These are phyloP conservation scores for Stephanodiscus minutulus DNA, from an alignment of 108 stramenopile species.

Conservation along the genomic window DNA sequence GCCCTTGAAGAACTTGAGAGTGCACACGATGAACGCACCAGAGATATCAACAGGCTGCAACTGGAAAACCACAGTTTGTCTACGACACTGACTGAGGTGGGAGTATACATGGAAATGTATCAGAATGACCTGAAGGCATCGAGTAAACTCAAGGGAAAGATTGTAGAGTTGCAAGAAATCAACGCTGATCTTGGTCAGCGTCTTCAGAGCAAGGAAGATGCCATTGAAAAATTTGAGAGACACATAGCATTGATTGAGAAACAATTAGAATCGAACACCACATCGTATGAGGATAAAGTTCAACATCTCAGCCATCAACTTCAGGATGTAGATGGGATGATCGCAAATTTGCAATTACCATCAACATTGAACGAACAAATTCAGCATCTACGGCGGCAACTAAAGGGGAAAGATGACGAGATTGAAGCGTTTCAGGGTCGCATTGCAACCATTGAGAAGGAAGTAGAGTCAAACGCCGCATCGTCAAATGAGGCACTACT, in stretches of 20 bases:
- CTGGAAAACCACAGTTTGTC: conserved; percentile 35
- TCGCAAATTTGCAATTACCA: too few relatives aligned
- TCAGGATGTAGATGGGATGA: too few relatives aligned
- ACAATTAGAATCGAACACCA: conserved; percentile 13
- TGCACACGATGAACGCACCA: conserved; percentile 23
- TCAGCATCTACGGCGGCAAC: too few relatives aligned
- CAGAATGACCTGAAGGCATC: conserved; percentile 33
- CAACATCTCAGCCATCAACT: conserved; percentile 21
- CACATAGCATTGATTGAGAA: conserved; percentile 9
- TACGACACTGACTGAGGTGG: conserved; percentile 31
- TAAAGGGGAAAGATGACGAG: conserved; percentile 5
- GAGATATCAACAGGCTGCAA: conserved; percentile 28
- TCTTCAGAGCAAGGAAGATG: conserved; percentile 24
- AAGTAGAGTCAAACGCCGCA: too few relatives aligned
- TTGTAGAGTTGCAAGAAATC: conserved; percentile 41
- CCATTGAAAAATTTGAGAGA: conserved; percentile 18
- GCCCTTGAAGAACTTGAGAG: conserved; percentile 39
- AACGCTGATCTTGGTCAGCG: conserved; percentile 36
- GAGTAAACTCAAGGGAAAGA: conserved; percentile 25
- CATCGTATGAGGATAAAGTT: conserved; percentile 13
- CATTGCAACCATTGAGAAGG: too few relatives aligned
- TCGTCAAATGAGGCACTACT: too few relatives aligned
- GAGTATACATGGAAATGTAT: conserved; percentile 32
- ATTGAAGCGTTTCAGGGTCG: conserved; percentile 1
- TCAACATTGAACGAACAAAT: too few relatives aligned